Conservation (phyloP, 2,329 filamentous ascomycete species). For the Clonostachys byssicola region DNA sequence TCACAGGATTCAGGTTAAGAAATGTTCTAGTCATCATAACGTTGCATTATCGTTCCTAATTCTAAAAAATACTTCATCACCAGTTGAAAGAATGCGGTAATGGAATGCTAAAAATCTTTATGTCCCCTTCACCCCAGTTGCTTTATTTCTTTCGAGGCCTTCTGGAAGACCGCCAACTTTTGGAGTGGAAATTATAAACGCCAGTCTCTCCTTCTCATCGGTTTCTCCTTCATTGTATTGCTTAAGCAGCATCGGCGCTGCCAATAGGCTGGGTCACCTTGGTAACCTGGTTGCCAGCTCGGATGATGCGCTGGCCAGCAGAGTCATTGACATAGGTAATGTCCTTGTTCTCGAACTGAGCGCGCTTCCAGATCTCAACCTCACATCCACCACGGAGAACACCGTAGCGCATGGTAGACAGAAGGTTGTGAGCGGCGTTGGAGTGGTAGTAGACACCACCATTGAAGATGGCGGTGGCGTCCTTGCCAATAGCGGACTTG, state of each 20-base stretch:
- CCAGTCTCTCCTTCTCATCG: background rate
- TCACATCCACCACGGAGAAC: constrained; percentile 84
- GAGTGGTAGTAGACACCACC: constrained; percentile 87
- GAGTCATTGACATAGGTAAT: constrained; percentile 77
- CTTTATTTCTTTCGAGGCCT: too few species aligned
- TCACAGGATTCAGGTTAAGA: too few species aligned
- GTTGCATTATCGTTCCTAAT: too few species aligned
- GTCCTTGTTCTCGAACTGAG: constrained; percentile 81
- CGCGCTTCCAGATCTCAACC: constrained; percentile 90
- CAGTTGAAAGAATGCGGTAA: background rate
- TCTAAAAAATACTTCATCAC: background rate
- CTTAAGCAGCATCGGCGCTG: constrained; percentile 77
- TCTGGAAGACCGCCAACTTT: too few species aligned
- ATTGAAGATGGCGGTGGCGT: constrained; percentile 88
- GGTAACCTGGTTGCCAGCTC: constrained; percentile 82
- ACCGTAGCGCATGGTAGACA: constrained; percentile 84
- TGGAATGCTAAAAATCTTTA: background rate
- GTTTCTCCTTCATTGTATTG: background rate
- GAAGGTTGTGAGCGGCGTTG: constrained; percentile 84
- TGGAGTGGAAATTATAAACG: background rate
- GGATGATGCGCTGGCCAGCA: constrained; percentile 75
- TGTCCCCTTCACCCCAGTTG: too few species aligned
- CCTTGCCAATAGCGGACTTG: constrained; percentile 76
- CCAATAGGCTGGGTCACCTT: constrained; percentile 75
- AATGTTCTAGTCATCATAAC: too few species aligned